These are phyloP conservation scores for Wickerhamiella brachini DNA, from an alignment of 805 yeast species.

Conservation along the genomic window DNA sequence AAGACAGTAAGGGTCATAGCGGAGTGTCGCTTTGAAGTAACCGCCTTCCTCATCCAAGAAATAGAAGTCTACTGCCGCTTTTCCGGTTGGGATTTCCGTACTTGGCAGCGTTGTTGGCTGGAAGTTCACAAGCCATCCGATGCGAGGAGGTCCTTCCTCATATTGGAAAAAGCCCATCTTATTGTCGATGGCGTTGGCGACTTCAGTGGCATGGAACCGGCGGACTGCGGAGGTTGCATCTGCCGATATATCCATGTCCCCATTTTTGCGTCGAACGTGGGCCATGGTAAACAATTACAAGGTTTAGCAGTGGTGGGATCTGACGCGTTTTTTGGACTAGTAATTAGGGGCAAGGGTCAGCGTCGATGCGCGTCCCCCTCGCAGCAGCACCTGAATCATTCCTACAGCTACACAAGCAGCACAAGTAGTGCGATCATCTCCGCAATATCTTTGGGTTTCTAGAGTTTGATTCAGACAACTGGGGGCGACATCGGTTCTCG, in stretches of 20 bases:
- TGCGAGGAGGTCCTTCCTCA: slow-evolving; percentile 52
- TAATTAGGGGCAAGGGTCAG: not conserved
- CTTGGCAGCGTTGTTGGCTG: slow-evolving; percentile 50
- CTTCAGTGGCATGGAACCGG: slow-evolving; percentile 3
- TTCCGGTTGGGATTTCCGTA: slow-evolving; percentile 39
- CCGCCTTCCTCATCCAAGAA: slow-evolving; percentile 96
- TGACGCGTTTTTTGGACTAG: not conserved
- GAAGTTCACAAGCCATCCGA: slow-evolving; percentile 92
- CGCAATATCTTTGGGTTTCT: too few species aligned
- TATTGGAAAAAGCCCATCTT: slow-evolving; percentile 80
- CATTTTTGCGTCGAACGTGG: slow-evolving; percentile 10
- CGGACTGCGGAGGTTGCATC: slow-evolving; percentile 12
- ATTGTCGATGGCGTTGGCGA: slow-evolving; percentile 50
- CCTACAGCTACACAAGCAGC: too few species aligned
- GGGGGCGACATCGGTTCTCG: too few species aligned
- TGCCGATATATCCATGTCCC: not conserved
- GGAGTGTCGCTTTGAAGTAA: slow-evolving; percentile 72
- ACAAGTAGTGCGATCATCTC: too few species aligned
- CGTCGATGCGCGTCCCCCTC: not conserved
- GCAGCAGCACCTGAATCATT: too few species aligned
- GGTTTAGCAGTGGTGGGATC: not conserved
- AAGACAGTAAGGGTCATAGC: slow-evolving; percentile 77
- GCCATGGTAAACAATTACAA: slow-evolving; percentile 7
- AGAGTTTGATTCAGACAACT: too few species aligned
- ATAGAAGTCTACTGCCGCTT: slow-evolving; percentile 85